Evolutionary conservation across 208 protist species (phyloP).

Genomic region (Naegleria lovaniensis): DNA sequence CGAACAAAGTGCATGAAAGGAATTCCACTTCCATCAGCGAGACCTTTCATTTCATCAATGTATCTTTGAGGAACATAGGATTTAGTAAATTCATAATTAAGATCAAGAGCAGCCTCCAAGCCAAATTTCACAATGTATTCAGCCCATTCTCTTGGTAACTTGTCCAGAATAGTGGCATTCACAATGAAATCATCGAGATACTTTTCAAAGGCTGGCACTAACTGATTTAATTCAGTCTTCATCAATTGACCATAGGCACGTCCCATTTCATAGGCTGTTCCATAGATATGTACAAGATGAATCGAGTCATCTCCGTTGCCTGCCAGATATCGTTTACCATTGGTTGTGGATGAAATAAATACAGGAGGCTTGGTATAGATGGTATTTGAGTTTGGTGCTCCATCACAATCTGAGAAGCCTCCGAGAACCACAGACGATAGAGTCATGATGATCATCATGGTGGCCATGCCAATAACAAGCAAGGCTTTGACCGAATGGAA

Average conservation of each 20-base stretch:
- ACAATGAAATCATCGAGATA: constrained; percentile 33
- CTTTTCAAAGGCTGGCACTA: constrained; percentile 26
- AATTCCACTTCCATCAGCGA: constrained; percentile 34
- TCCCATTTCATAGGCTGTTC: constrained; percentile 32
- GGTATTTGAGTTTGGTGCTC: constrained; percentile 26
- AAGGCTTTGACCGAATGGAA: no score
- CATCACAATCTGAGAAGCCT: not conserved
- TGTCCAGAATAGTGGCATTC: not conserved
- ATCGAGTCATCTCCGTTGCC: constrained; percentile 28
- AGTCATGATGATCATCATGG: not conserved
- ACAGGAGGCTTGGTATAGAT: constrained; percentile 26
- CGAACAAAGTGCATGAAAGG: constrained; percentile 13
- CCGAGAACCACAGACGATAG: not conserved
- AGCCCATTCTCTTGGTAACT: not conserved
- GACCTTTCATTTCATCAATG: constrained; percentile 38
- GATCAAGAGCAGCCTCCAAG: constrained; percentile 42
- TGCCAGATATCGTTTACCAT: constrained; percentile 41
- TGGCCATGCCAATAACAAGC: no score
- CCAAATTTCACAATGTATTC: constrained; percentile 30
- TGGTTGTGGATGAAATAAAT: constrained; percentile 31
- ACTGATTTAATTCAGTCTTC: constrained; percentile 27
- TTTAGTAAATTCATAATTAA: constrained; percentile 35
- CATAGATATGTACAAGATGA: constrained; percentile 40
- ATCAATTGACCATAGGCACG: constrained; percentile 37
- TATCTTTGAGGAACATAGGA: constrained; percentile 25